phyloP scores from a whole-genome alignment of 2,329 filamentous ascomycete genomes.

The Fusarium beomiforme region DNA sequence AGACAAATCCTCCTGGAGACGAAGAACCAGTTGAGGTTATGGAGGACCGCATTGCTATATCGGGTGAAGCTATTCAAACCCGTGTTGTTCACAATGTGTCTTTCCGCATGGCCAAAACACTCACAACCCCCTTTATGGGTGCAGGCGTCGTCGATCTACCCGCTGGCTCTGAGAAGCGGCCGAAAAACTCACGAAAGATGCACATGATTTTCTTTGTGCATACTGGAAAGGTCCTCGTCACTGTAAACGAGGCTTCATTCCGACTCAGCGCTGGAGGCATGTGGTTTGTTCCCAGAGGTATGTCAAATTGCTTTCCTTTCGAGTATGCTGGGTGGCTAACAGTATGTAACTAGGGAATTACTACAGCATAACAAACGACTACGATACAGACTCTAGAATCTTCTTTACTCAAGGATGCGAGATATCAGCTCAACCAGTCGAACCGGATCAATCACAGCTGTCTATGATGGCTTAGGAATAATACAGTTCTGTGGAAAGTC shows the following conservation, averaged over 20 bases:
- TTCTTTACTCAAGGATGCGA: slow-evolving; percentile 95
- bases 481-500: background rate
- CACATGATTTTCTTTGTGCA: slow-evolving; percentile 97
- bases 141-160: slow-evolving; percentile 90
- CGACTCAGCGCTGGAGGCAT: slow-evolving; percentile 87
- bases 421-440: slow-evolving; percentile 46
- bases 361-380: slow-evolving; percentile 89
- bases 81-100: slow-evolving; percentile 70
- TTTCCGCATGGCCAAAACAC: slow-evolving; percentile 90
- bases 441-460: slow-evolving; percentile 34
- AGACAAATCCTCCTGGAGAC: slow-evolving; percentile 61
- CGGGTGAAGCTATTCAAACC: slow-evolving; percentile 65
- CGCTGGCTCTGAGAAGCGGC: slow-evolving; percentile 82
- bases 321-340: slow-evolving; percentile 2
- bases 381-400: slow-evolving; percentile 75
- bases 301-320: slow-evolving; percentile 48
- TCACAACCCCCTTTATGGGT: slow-evolving; percentile 86
- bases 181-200: slow-evolving; percentile 95
- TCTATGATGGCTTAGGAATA: slow-evolving; percentile 33
- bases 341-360: slow-evolving; percentile 76
- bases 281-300: slow-evolving; percentile 95
- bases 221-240: slow-evolving; percentile 82
- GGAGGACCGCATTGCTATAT: slow-evolving; percentile 67
- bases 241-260: slow-evolving; percentile 79
- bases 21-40: slow-evolving; percentile 65